Base-by-base conservation (phyloP, 2,329 filamentous ascomycete genomes). In the Dactylellina drechsleri region DNA sequence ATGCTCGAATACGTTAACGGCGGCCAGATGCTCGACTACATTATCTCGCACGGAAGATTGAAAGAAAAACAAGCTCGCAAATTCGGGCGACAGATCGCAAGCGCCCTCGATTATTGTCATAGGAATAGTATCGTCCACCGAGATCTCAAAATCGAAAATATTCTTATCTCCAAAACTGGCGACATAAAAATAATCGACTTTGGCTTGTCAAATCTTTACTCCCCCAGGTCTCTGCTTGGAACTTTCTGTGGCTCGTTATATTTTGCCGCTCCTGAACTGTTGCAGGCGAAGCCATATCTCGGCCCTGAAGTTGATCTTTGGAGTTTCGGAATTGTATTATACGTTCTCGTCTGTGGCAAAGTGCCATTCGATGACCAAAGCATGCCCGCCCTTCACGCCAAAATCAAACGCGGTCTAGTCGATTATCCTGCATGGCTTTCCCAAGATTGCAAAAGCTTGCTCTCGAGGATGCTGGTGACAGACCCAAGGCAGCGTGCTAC, bases 171-270 rank as follows among this genome's bases (percentile, higher is more conserved):
- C 83, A 92, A 96, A 78, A 90, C 95, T 70, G 90, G 96, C 81
- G 97, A 99, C 80, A 94, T 99, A 83, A 99, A 99, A 85, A 99
- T 99, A 83, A 95, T 95, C 80, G 95, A 99, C 83, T 99, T 99
- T 79, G 95, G 95, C 70, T 85, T 99, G 71, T 98, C 94, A 85
- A 99, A 99, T 82, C 98, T 99, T 83, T 99, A 99, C 93, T 98
- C 95, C 0, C 95, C 99, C 81, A 95, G 95, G 31, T 99, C 99
- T 82, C 98, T 99, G 81, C 88, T 99, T 80, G 97, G 97, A 84
- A 99, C 95, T 0, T 98, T 93, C 82, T 99, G 95, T 80, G 95
- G 95, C 62, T 98, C 93, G 81, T 94, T 95, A 54, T 99, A 99
- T 82, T 99, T 99, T 82, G 95, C 95, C 15, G 95, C 95, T 0